phyloP scores from a whole-genome alignment of 257 asterid species.

The Verbena officinalis region DNA sequence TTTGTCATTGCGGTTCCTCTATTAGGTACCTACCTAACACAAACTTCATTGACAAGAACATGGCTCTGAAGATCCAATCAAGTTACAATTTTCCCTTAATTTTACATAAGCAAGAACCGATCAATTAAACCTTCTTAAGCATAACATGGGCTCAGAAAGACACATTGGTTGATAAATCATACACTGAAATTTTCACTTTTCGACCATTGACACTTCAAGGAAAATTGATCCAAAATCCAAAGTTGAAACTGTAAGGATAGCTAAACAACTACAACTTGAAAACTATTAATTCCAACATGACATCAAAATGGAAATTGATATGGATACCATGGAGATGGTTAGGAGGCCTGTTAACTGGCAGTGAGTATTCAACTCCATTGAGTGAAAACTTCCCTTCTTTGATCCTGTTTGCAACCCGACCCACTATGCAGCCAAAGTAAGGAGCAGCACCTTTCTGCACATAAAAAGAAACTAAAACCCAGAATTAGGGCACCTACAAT shows the following conservation, averaged over 20 bases:
- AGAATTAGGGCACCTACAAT: not conserved
- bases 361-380: conserved; percentile 64
- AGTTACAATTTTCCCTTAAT: conserved; percentile 2
- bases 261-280: not conserved
- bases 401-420: conserved; percentile 97
- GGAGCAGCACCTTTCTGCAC: conserved; percentile 88
- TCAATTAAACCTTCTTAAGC: not conserved
- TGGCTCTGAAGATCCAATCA: not conserved
- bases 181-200: not conserved
- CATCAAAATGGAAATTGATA: not conserved
- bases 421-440: conserved; percentile 95
- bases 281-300: not conserved
- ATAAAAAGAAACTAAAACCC: conserved; percentile 1
- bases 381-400: conserved; percentile 82
- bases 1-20: not conserved
- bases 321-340: conserved; percentile 89
- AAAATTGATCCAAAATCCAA: not conserved
- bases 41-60: not conserved
- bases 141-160: not conserved
- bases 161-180: not conserved
- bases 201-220: not conserved
- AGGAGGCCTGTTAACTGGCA: conserved; percentile 91
- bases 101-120: conserved; percentile 7
- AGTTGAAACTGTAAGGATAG: not conserved
- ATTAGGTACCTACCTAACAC: not conserved